Base-by-base conservation (phyloP, 768 basidiomycete species). In the Mycena rosella region DNA sequence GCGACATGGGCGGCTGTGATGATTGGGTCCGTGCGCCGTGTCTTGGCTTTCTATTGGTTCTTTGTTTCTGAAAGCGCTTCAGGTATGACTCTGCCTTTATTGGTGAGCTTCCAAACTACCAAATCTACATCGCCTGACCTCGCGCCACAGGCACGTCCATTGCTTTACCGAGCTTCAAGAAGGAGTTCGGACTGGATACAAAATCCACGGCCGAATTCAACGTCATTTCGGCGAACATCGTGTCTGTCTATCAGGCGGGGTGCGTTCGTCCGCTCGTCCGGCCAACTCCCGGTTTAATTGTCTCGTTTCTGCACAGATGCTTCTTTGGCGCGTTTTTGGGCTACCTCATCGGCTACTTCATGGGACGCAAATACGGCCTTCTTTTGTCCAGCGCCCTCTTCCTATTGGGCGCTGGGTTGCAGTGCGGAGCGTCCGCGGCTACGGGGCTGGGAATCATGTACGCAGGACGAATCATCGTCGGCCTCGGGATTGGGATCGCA, bases 201-300 rank as follows among this genome's bases (percentile, higher is more conserved):
- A 78, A 80, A 73, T 73, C 77, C 3, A 67, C 78, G 0, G 44
- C 66, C 0, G 70, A 81, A 42, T 71, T 81, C 51, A 76, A 80
- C 27, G 59, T 75, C 27, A 77, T 82, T 51, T 81, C 80, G 6
- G 79, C 83, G 13, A 86, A 86, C 66, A 80, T 86, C 38, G 84
- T 86, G 20, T 83, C 84, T 11, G 72, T 79, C 13, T 86, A 80
- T 72, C 84, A 85, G 63, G 86, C 80, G 13, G 83, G 83, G 78
- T 80, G 54, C 27, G 69, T 22, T 11, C 29, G 2, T 10, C n/a
- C 3, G 2, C 15, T 15, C 20, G 1, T 52, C 48, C 2, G 5
- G 29, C 6, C 3, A 17, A 2, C 24, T 26, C 2, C n/a, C 26
- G 5, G 3, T 26, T 29, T 42, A 34, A 6, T 49, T 62, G 38